Evolutionary conservation across 768 basidiomycete species (phyloP).

Genomic region (Leccinum broughii): DNA sequence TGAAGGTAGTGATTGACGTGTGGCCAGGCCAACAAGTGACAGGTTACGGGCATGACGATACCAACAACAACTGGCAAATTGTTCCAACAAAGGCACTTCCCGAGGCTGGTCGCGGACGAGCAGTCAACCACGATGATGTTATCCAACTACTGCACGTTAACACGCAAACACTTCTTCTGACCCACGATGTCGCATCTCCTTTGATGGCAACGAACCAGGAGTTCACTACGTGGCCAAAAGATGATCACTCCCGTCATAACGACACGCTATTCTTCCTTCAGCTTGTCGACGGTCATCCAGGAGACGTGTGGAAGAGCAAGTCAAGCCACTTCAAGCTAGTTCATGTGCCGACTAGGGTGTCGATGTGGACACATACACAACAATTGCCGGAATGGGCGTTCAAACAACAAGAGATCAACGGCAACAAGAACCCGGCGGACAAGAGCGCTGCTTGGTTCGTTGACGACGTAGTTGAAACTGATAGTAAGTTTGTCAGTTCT

Average conservation of each 20-base stretch:
- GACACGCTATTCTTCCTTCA: conserved; percentile 87
- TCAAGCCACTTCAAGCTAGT: conserved; percentile 89
- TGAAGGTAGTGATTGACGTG: background rate
- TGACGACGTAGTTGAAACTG: conserved; percentile 75
- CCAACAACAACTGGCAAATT: conserved; percentile 95
- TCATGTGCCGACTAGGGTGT: conserved; percentile 87
- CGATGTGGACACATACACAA: conserved; percentile 88
- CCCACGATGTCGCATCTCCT: conserved; percentile 97
- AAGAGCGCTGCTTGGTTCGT: conserved; percentile 87
- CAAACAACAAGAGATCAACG: conserved; percentile 97
- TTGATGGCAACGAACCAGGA: conserved; percentile 98
- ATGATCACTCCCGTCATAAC: conserved; percentile 74
- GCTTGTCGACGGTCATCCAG: conserved; percentile 71
- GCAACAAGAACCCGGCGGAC: conserved; percentile 88
- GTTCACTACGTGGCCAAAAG: conserved; percentile 89
- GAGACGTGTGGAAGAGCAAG: conserved; percentile 91
- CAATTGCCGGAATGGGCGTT: conserved; percentile 95
- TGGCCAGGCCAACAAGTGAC: conserved; percentile 88
- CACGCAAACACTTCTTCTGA: conserved; percentile 81
- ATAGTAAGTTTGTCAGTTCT: conserved; percentile 48
- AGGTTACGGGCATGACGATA: conserved; percentile 90
- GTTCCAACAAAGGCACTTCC: conserved; percentile 94
- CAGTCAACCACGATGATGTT: conserved; percentile 87
- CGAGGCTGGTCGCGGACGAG: conserved; percentile 88
- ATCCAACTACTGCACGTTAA: conserved; percentile 87